Percentiles rank a stretch among this genome's conserved stretches.
Conservation (phyloP, 345 rosid genomes). For the Gynandropsis gynandra region DNA sequence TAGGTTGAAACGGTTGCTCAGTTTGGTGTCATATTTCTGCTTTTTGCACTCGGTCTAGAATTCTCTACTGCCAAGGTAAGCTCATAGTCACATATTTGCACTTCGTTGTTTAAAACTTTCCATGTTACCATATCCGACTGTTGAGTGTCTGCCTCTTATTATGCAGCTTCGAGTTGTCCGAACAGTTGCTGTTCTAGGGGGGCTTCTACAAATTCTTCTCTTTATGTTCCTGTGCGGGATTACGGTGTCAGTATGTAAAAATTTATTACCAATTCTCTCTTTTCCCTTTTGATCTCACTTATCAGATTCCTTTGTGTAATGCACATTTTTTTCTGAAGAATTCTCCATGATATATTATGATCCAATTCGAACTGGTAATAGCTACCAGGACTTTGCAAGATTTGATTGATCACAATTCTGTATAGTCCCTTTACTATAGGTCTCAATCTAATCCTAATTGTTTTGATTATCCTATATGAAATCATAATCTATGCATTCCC, state of each 20-base stretch:
- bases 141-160: background rate
- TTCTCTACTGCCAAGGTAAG: slow-evolving; percentile 76
- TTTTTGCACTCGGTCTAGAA: slow-evolving; percentile 88
- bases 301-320: too few relatives aligned
- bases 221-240: slow-evolving; percentile 86
- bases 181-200: slow-evolving; percentile 86
- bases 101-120: slow-evolving; percentile 12
- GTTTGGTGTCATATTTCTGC: slow-evolving; percentile 88
- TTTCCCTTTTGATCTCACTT: background rate
- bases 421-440: too few relatives aligned
- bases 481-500: slow-evolving; percentile 3
- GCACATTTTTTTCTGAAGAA: too few relatives aligned
- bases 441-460: too few relatives aligned
- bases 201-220: slow-evolving; percentile 72
- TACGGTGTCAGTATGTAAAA: slow-evolving; percentile 53
- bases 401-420: too few relatives aligned
- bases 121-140: slow-evolving; percentile 1
- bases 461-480: background rate
- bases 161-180: slow-evolving; percentile 89
- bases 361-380: too few relatives aligned
- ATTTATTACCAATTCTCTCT: background rate
- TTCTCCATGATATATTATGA: too few relatives aligned
- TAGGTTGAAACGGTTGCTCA: slow-evolving; percentile 98
- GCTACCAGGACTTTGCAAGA: too few relatives aligned
- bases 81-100: slow-evolving; percentile 9